Conservation (phyloP, 2,329 filamentous ascomycete genomes). For the Ophiostoma quercus region DNA sequence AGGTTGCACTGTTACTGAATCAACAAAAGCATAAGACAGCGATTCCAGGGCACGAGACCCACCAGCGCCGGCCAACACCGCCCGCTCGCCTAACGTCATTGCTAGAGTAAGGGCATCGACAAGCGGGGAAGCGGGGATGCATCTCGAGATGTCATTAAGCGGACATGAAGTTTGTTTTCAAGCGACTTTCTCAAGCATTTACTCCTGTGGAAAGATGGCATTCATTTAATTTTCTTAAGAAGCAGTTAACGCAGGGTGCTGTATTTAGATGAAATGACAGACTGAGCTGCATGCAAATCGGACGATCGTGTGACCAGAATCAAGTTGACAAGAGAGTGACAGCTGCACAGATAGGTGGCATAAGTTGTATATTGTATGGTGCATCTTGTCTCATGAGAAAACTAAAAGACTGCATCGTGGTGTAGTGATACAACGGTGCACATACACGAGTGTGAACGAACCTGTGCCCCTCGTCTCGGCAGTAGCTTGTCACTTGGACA, state of each 20-base stretch:
- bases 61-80: background rate
- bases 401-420: background rate
- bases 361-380: background rate
- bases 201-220: too few relatives aligned
- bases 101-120: background rate
- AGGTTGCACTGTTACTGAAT: background rate
- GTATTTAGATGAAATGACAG: background rate
- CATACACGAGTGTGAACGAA: background rate
- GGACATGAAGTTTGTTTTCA: background rate
- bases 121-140: background rate
- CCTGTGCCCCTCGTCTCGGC: background rate
- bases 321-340: background rate
- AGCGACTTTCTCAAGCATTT: background rate
- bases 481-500: background rate
- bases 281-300: background rate
- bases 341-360: background rate
- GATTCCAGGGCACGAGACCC: background rate
- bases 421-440: background rate
- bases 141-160: background rate
- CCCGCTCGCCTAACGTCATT: background rate
- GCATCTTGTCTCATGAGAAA: background rate
- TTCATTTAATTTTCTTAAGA: too few relatives aligned
- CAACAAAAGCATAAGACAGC: background rate
- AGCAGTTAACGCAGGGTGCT: too few relatives aligned
- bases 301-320: background rate